Base-by-base conservation (phyloP, 257 asterid genomes). In the Nicotiana undulata region DNA sequence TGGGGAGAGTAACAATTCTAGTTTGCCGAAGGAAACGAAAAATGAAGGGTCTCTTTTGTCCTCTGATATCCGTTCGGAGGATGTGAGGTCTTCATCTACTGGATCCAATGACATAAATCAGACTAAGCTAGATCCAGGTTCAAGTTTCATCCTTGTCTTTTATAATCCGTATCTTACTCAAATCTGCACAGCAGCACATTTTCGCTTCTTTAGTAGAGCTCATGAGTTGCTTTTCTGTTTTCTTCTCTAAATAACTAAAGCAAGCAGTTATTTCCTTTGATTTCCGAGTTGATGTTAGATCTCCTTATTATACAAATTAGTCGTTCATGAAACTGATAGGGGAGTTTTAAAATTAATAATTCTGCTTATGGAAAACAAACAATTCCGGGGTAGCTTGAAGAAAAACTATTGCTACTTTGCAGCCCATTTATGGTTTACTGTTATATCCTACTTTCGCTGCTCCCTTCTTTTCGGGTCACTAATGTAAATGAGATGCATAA, bases 31-130 rank as follows among this genome's bases (percentile, higher is more conserved):
- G 77, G 91, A 76, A 29, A 18, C 32, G 67, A 65, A 80, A 72
- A 52, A 67, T 72, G 76, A 15, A 67, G 76, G 29, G 40, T 5
- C 37, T 59, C 59, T 55, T 76, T 68, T 68, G 64, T 76, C 80
- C 16, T 67, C 79, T 59, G 40, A 51, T 61, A 17, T 24, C 80
- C 29, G 9, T 72, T 22, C 17, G 49, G 84, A 83, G 75, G 80
- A 60, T 51, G 80, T 79, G 82, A 84, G 80, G 51, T 79, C 91
- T 80, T 87, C 75, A 44, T 61, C 90, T 81, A 77, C 84, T 80
- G 81, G 82, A 64, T 44, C 75, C 55, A 64, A 16, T 18, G 31
- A 18, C 77, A 18, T 74, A 74, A 74, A 74, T 49, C 63, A 24
- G 44, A 4, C 63, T 49, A 74, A 16, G 44, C 44, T 74, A 26